phyloP scores from a whole-genome alignment of 2,329 filamentous ascomycete genomes.

The Epichloe sp. region DNA sequence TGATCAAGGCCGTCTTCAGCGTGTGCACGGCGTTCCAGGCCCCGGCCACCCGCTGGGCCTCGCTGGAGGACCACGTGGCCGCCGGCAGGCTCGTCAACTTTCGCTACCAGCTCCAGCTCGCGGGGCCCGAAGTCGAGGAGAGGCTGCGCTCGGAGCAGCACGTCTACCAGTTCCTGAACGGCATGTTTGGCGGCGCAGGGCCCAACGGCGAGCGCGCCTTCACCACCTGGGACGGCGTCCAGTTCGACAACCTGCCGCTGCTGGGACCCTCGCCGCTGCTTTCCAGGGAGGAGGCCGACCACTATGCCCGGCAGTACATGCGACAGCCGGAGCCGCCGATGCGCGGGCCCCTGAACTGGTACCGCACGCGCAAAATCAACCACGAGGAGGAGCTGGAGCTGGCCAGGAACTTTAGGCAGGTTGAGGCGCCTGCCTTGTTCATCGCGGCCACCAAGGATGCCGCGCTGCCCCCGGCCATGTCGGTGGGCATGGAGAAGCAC shows the following conservation, averaged over 20 bases:
- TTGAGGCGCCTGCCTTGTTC: conserved; percentile 57
- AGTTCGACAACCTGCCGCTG: conserved; percentile 47
- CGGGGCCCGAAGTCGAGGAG: conserved; percentile 51
- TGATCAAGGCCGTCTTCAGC: conserved; percentile 63
- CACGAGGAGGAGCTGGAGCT: conserved; percentile 59
- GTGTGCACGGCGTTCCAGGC: conserved; percentile 64
- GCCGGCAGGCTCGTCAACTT: conserved; percentile 51
- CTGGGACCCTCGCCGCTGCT: conserved; percentile 47
- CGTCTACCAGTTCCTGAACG: conserved; percentile 57
- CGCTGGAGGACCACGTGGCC: conserved; percentile 47
- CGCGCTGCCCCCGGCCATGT: conserved; percentile 61
- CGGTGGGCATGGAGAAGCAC: conserved; percentile 53
- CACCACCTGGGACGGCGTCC: conserved; percentile 44
- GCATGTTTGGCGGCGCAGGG: conserved; percentile 54
- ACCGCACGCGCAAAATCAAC: conserved; percentile 61
- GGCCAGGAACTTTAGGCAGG: conserved; percentile 39
- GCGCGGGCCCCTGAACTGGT: conserved; percentile 78
- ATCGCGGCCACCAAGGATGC: conserved; percentile 58
- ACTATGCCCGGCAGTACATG: conserved; percentile 62
- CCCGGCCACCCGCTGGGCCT: conserved; percentile 38
- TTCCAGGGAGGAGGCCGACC: conserved; percentile 57
- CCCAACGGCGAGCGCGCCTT: conserved; percentile 45
- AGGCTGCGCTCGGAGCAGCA: conserved; percentile 42
- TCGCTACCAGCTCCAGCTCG: conserved; percentile 73
- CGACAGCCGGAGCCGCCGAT: conserved; percentile 45